Conservation (phyloP, 1,284 basidiomycete species). For the Boletus holoroseus region DNA sequence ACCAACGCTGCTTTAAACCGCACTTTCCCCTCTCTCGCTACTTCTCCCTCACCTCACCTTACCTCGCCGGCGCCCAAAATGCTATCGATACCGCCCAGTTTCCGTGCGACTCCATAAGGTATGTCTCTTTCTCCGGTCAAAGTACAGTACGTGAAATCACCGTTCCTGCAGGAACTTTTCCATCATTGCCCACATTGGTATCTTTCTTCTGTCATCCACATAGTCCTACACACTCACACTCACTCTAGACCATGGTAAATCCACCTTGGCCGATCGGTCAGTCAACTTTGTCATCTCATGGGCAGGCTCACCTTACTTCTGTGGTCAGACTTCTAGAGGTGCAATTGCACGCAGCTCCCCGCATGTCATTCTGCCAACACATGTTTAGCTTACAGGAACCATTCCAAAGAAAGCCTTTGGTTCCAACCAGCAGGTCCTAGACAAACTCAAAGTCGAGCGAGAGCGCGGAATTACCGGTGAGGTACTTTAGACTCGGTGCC, state of each 20-base stretch:
- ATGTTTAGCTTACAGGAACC: slow-evolving; percentile 75
- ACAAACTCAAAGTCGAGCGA: slow-evolving; percentile 94
- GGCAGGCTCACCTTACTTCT: background rate
- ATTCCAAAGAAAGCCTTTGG: slow-evolving; percentile 63
- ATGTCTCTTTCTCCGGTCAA: background rate
- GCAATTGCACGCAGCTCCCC: slow-evolving; percentile 9
- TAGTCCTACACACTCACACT: slow-evolving; percentile 10
- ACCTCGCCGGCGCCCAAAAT: slow-evolving; percentile 32
- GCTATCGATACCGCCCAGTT: slow-evolving; percentile 61
- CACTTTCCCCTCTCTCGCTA: slow-evolving; percentile 14
- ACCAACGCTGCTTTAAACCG: slow-evolving; percentile 35
- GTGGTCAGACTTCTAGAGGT: slow-evolving; percentile 63
- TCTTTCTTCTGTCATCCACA: background rate
- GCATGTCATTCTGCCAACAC: slow-evolving; percentile 7
- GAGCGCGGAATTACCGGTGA: slow-evolving; percentile 90
- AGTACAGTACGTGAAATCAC: background rate
- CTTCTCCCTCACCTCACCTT: slow-evolving; percentile 37
- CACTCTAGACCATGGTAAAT: slow-evolving; percentile 79
- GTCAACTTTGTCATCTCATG: slow-evolving; percentile 23
- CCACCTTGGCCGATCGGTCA: slow-evolving; percentile 82
- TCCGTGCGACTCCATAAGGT: slow-evolving; percentile 75
- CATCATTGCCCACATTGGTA: slow-evolving; percentile 90
- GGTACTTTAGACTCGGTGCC: slow-evolving; percentile 13
- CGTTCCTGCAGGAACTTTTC: slow-evolving; percentile 72
- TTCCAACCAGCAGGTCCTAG: slow-evolving; percentile 83